Evolutionary conservation across 352 stramenopile genomes (phyloP).

Genomic region (Pythium phragmiticola): DNA sequence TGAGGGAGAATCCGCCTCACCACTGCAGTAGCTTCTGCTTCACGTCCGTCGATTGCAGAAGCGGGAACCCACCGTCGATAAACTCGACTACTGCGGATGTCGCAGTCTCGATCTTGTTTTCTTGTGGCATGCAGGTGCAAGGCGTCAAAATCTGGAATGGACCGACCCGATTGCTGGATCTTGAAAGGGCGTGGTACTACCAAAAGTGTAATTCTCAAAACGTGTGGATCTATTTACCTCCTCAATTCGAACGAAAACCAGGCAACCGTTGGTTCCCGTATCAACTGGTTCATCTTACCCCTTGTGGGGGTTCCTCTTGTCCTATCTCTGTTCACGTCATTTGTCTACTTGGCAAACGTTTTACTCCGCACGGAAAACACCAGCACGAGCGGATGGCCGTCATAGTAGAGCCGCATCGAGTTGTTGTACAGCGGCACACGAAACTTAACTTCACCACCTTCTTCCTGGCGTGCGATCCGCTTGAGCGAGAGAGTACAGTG

Average conservation of each 20-base stretch:
- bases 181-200: conserved; percentile 6
- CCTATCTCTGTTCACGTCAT: background rate
- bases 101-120: conserved; percentile 16
- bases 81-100: conserved; percentile 37
- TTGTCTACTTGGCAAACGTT: conserved; percentile 69
- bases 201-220: conserved; percentile 3
- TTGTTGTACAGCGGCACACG: conserved; percentile 77
- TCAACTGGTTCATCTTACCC: background rate
- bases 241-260: conserved; percentile 10
- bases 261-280: background rate
- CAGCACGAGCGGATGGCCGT: conserved; percentile 65
- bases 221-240: conserved; percentile 14
- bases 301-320: too few species aligned
- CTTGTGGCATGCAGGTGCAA: background rate
- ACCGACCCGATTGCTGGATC: background rate
- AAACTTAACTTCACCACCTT: conserved; percentile 72
- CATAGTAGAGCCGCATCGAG: conserved; percentile 75
- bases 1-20: conserved; percentile 12
- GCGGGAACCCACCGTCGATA: conserved; percentile 46
- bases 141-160: conserved; percentile 2
- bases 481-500: conserved; percentile 83
- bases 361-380: conserved; percentile 81
- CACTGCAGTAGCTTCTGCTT: conserved; percentile 78
- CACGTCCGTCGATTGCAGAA: conserved; percentile 46
- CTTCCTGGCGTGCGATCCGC: conserved; percentile 64